Percentiles rank a stretch among this genome's conserved stretches.
Evolutionary conservation across 1,139 yeast species (phyloP).

Genomic region (Lodderomyces metapsilosis): DNA sequence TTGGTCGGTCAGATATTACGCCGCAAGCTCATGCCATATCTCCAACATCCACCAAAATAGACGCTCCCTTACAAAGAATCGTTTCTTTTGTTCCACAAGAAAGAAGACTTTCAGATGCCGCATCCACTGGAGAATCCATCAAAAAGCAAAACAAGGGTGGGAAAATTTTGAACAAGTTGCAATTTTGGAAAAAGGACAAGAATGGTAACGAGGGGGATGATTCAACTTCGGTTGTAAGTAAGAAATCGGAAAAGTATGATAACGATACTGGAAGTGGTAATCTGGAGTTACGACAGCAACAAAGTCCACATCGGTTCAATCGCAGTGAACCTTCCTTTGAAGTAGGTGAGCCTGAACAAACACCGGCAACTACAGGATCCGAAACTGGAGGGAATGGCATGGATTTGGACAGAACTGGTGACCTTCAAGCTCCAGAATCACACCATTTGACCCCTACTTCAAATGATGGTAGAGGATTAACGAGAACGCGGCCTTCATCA

Average conservation of each 20-base stretch:
- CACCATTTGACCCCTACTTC: conserved; percentile 13
- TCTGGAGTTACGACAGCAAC: conserved; percentile 7
- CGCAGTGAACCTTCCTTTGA: not conserved
- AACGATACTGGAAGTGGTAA: conserved; percentile 8
- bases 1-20: not conserved
- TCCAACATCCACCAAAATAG: conserved; percentile 10
- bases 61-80: conserved; percentile 18
- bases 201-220: conserved; percentile 12
- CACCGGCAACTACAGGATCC: not conserved
- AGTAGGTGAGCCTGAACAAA: not conserved
- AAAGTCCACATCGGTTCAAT: not conserved
- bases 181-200: conserved; percentile 41
- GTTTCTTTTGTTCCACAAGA: conserved; percentile 39
- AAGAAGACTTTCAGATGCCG: conserved; percentile 16
- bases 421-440: not conserved
- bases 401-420: not conserved
- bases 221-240: conserved; percentile 11
- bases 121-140: conserved; percentile 14
- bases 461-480: conserved; percentile 8
- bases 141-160: conserved; percentile 19
- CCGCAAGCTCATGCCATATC: conserved; percentile 10
- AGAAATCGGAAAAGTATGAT: conserved; percentile 6
- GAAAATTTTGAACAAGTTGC: conserved; percentile 34
- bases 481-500: conserved; percentile 58
- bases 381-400: not conserved